Conservation (phyloP, 495 filamentous ascomycete species). For the Corynascus novoguineensis region DNA sequence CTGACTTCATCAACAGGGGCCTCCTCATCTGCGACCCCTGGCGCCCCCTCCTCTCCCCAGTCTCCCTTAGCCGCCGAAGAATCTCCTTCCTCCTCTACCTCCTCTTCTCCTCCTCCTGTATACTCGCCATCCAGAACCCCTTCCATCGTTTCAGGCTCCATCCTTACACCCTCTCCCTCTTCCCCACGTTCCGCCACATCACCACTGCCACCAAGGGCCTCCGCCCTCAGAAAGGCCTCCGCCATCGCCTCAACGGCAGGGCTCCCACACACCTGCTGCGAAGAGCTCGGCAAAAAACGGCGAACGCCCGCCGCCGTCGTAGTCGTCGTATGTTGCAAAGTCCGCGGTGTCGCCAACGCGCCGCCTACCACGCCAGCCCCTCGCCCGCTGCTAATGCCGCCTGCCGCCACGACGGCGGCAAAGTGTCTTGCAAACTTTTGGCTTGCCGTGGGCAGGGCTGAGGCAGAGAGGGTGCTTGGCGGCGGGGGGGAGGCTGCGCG, state of each 20-base stretch:
- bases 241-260: conserved; percentile 40
- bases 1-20: conserved; percentile 36
- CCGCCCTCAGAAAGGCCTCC: conserved; percentile 31
- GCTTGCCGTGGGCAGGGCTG: conserved; percentile 10
- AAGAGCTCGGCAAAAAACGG: conserved; percentile 37
- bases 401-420: conserved; percentile 25
- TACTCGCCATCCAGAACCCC: background rate
- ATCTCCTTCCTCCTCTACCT: background rate
- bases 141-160: background rate
- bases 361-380: conserved; percentile 6
- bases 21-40: conserved; percentile 11
- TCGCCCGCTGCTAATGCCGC: background rate
- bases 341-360: too few relatives aligned
- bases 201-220: background rate
- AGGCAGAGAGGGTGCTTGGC: conserved; percentile 12
- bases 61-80: background rate
- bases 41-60: background rate
- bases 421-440: conserved; percentile 36
- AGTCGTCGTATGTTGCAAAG: too few relatives aligned
- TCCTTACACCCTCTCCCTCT: background rate
- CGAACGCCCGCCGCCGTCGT: too few relatives aligned
- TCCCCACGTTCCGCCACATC: background rate
- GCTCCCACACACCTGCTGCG: conserved; percentile 35
- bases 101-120: background rate
- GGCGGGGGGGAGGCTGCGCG: conserved; percentile 27